Percentiles rank a stretch among this genome's conserved stretches.
These are phyloP conservation scores for Phoma herbarum DNA, from an alignment of 2,329 filamentous ascomycete genomes.

Conservation along the genomic window DNA sequence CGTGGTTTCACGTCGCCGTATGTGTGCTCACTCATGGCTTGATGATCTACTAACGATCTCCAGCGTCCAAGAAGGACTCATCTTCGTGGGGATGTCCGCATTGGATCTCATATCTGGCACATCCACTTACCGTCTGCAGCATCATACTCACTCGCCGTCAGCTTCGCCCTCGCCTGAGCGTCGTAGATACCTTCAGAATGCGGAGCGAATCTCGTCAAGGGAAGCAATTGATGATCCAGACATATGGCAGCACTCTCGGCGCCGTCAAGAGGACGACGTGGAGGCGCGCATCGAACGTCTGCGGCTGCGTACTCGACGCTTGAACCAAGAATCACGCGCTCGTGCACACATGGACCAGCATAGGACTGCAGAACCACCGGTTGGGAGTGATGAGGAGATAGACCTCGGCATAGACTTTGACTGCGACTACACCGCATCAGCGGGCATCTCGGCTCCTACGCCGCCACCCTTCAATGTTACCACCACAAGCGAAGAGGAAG, in stretches of 20 bases:
- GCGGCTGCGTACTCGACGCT: constrained; percentile 29
- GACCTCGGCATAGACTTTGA: constrained; percentile 36
- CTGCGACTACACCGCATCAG: constrained; percentile 42
- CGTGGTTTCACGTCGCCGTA: constrained; percentile 86
- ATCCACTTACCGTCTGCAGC: constrained; percentile 77
- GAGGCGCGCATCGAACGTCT: constrained; percentile 41
- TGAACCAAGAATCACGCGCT: constrained; percentile 16
- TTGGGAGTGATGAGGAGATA: constrained; percentile 32
- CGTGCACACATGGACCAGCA: constrained; percentile 12
- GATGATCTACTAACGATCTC: constrained; percentile 44
- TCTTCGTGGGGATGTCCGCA: constrained; percentile 87
- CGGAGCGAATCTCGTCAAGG: constrained; percentile 44
- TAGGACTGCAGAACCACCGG: constrained; percentile 10
- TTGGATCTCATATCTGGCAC: constrained; percentile 79
- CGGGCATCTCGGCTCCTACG: constrained; percentile 46
- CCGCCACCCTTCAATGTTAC: constrained; percentile 55
- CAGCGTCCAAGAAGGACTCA: constrained; percentile 88
- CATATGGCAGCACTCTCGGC: constrained; percentile 43
- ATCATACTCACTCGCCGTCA: constrained; percentile 36
- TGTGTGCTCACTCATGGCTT: constrained; percentile 52
- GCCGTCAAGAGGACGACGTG: constrained; percentile 36
- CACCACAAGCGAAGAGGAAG: constrained; percentile 47
- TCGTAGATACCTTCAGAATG: constrained; percentile 28
- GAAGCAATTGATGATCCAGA: constrained; percentile 49
- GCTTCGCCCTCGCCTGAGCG: constrained; percentile 41